A percentile compares a stretch with the other conserved stretches of the same genome.
Conservation (phyloP, 2,329 filamentous ascomycete species). For the Nothomitra cinnamomea region DNA sequence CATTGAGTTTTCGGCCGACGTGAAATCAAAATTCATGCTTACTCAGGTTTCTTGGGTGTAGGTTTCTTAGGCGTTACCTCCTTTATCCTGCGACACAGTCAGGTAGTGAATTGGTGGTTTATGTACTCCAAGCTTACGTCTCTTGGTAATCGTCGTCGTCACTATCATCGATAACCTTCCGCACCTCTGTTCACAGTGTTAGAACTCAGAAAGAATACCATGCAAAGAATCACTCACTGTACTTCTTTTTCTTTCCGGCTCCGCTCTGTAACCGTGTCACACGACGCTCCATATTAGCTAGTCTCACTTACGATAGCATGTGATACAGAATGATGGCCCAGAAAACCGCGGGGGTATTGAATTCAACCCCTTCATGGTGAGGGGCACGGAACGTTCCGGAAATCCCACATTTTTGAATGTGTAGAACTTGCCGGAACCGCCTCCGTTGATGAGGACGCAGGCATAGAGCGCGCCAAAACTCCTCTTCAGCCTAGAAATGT, state of each 20-base stretch:
- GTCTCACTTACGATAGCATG: neutral
- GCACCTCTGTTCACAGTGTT: constrained; percentile 20
- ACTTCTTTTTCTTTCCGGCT: constrained; percentile 17
- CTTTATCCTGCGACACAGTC: constrained; percentile 11
- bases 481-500: no score
- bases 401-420: no score
- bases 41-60: constrained; percentile 39
- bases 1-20: neutral
- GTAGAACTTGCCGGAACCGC: no score
- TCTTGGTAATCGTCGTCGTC: constrained; percentile 51
- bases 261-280: constrained; percentile 4
- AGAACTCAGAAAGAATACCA: neutral
- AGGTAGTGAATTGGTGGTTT: neutral
- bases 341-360: no score
- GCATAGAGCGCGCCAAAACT: no score
- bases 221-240: neutral
- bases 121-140: constrained; percentile 2
- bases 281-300: constrained; percentile 3
- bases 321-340: constrained; percentile 21
- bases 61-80: constrained; percentile 37
- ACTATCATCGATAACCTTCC: constrained; percentile 66
- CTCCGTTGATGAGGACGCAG: no score
- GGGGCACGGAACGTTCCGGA: no score
- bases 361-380: no score
- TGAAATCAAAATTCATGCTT: constrained; percentile 12